Evolutionary conservation across 169 alveolate genomes (phyloP).

Genomic region (Fabrea salina): DNA sequence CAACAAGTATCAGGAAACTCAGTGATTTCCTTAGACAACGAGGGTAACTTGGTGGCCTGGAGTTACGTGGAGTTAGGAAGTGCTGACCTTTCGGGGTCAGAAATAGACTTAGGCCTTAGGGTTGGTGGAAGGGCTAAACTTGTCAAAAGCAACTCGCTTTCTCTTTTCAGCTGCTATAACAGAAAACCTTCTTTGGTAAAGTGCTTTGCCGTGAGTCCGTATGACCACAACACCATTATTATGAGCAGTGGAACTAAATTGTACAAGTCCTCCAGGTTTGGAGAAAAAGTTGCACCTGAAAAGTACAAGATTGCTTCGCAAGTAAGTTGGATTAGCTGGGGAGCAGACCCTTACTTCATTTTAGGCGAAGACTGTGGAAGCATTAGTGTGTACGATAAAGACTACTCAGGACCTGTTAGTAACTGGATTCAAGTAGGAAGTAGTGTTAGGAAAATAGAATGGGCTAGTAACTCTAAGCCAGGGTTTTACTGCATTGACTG

Average conservation of each 20-base stretch:
- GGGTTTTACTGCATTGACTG: constrained; percentile 2
- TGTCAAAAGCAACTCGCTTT: not conserved
- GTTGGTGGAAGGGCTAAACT: constrained; percentile 24
- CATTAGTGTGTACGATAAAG: constrained; percentile 1
- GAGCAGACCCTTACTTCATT: not conserved
- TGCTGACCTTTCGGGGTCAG: constrained; percentile 2
- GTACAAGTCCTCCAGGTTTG: not conserved
- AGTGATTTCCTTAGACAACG: not conserved
- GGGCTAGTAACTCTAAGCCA: not conserved
- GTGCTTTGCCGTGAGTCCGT: not conserved
- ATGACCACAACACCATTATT: not conserved
- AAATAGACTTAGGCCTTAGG: constrained; percentile 9
- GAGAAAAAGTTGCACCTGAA: not conserved
- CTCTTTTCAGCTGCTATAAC: not conserved
- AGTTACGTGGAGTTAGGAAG: not conserved
- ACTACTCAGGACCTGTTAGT: not conserved
- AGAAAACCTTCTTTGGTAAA: not conserved
- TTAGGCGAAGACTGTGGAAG: constrained; percentile 5
- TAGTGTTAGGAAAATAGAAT: not conserved
- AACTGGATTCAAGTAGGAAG: not conserved
- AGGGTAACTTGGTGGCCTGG: constrained; percentile 11
- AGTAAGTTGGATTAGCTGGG: not conserved
- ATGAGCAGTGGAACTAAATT: not conserved
- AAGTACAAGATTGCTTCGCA: not conserved
- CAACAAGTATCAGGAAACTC: constrained; percentile 3